These are phyloP conservation scores for Termitomyces sp. DNA, from an alignment of 768 basidiomycete genomes.

Conservation along the genomic window DNA sequence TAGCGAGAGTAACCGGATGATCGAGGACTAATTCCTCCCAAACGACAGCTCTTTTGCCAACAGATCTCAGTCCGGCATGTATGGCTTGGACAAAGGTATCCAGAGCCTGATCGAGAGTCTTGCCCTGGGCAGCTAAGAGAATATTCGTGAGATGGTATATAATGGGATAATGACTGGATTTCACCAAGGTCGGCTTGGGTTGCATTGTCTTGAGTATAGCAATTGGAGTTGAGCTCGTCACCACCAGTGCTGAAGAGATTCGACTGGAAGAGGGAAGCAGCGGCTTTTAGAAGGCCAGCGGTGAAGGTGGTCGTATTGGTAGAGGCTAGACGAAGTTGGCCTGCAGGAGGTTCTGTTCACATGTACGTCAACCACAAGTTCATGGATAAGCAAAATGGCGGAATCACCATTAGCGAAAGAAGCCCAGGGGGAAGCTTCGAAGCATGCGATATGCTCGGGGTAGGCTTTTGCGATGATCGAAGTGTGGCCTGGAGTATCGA, in stretches of 20 bases:
- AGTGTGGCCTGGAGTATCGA: conserved; percentile 86
- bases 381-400: not conserved
- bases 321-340: conserved; percentile 72
- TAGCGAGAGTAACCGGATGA: conserved; percentile 42
- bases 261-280: conserved; percentile 46
- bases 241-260: conserved; percentile 75
- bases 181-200: conserved; percentile 51
- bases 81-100: conserved; percentile 54
- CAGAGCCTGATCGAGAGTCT: conserved; percentile 62
- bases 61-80: conserved; percentile 46
- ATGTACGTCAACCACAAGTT: not conserved
- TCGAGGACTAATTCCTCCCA: conserved; percentile 78
- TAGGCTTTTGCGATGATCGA: conserved; percentile 57
- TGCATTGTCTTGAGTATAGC: conserved; percentile 54
- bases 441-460: conserved; percentile 76
- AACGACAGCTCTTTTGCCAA: conserved; percentile 74
- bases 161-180: conserved; percentile 9
- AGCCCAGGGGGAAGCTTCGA: conserved; percentile 51
- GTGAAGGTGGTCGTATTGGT: conserved; percentile 58
- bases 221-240: conserved; percentile 69
- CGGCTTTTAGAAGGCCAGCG: conserved; percentile 42
- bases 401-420: conserved; percentile 47
- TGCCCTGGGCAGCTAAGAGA: conserved; percentile 26
- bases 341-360: conserved; percentile 67
- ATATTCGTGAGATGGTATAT: not conserved